A percentile compares a stretch with the other conserved stretches of the same genome.
Conservation (phyloP, 164 flowering plant species). For the Chimonanthus praecox region DNA sequence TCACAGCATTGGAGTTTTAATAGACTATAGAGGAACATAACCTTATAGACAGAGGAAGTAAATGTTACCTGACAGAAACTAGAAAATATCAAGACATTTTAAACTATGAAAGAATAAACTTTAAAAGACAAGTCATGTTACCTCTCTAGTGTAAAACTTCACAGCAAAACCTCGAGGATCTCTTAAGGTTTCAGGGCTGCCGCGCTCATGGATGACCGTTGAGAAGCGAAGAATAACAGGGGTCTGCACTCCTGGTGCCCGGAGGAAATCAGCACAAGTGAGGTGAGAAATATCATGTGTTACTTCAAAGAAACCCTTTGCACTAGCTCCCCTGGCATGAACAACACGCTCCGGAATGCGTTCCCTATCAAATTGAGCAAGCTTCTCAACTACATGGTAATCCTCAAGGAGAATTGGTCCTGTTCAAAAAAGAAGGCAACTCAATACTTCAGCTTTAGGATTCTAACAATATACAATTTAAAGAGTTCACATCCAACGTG, state of each 20-base stretch:
- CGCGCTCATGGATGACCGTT: conserved; percentile 96
- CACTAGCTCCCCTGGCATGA: conserved; percentile 99
- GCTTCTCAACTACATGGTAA: conserved; percentile 88
- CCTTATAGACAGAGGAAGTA: too few species aligned
- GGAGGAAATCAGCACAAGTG: conserved; percentile 91
- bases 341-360: conserved; percentile 98
- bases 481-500: too few species aligned
- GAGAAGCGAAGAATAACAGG: conserved; percentile 92
- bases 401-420: conserved; percentile 99
- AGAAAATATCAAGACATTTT: not conserved
- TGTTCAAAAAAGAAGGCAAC: conserved; percentile 14
- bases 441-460: too few species aligned
- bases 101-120: not conserved
- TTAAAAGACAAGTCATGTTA: conserved; percentile 13
- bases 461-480: too few species aligned
- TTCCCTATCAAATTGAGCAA: conserved; percentile 89
- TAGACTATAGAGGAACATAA: too few species aligned
- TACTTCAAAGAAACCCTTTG: conserved; percentile 97
- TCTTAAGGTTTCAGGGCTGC: conserved; percentile 96
- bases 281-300: conserved; percentile 90
- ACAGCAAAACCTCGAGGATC: conserved; percentile 92
- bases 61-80: not conserved
- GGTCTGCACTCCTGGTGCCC: conserved; percentile 97
- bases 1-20: too few species aligned
- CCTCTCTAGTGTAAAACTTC: conserved; percentile 95